Percentiles rank a stretch among this genome's conserved stretches.
Evolutionary conservation across 192 early-diverging fungal genomes (phyloP).

Genomic region (Backusella luteola): DNA sequence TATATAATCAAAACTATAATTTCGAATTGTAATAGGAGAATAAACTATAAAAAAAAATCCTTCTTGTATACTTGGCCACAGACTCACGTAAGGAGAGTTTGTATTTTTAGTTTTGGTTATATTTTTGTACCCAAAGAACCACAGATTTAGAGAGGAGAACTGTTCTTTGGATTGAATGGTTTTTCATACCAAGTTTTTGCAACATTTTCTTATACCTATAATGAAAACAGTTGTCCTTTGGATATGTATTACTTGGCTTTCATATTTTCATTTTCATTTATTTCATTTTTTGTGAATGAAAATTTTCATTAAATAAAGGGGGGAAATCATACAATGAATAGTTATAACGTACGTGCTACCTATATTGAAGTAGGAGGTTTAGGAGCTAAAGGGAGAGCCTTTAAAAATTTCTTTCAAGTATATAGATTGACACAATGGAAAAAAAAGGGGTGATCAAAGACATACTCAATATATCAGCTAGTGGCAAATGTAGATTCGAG

Average conservation of each 20-base stretch:
- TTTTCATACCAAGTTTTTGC: not conserved
- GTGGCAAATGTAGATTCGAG: not conserved
- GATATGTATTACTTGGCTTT: not conserved
- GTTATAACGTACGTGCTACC: not conserved
- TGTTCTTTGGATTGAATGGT: not conserved
- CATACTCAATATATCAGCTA: not conserved
- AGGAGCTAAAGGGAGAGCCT: not conserved
- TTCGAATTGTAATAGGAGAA: not conserved
- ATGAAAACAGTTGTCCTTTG: not conserved
- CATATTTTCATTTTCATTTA: not conserved
- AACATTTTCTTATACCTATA: not conserved
- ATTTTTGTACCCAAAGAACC: not conserved
- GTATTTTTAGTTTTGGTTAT: not conserved
- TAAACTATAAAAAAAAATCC: not conserved
- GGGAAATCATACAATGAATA: not conserved
- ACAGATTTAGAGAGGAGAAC: not conserved
- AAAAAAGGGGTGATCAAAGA: not conserved
- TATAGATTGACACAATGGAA: not conserved
- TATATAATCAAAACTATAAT: not conserved
- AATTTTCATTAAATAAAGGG: conserved; percentile 1
- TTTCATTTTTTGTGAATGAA: conserved; percentile 7
- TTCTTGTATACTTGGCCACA: not conserved
- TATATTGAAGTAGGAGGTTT: not conserved
- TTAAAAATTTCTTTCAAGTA: not conserved
- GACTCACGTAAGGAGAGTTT: not conserved